Evolutionary conservation across 768 basidiomycete genomes (phyloP), one percentile per base, ranked within the genome.

Genomic region (Mycena floridula): DNA sequence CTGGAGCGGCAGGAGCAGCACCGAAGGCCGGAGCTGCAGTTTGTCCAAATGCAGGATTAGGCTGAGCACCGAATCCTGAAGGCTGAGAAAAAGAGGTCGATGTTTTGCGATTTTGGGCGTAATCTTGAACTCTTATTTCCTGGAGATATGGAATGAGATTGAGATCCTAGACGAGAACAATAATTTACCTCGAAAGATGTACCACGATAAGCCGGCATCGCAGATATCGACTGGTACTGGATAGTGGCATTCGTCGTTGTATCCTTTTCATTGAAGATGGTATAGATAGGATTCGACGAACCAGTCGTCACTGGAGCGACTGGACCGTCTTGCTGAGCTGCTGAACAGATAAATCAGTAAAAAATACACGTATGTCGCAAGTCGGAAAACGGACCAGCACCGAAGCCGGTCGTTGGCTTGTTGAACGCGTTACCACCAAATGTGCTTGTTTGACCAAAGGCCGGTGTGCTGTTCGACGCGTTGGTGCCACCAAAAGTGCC

Each of bases 201-300:
- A 32, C 85, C 83, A 47, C 74, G 64, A 58, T 92, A 95, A 15
- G 74, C 73, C 13, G 85, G 85, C 74, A 85, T 89, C 50, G 82
- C 83, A 15, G 82, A 76, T 43, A 91, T 90, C 27, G 82, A 76
- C 62, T 94, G 90, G 61, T 85, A 95, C 49, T 87, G 83, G n/a
- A n/a, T n/a, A 4, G 68, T 77, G 11, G 64, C 46, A 40, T 42
- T 67, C 46, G 65, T 73, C 7, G 64, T 58, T 13, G 65, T 54
- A 51, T 93, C 90, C 53, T 89, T 89, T 57, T 93, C 90, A 26
- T 43, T 59, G 49, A 70, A 79, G 5, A 69, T 63, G 36, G 61
- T 59, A 56, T 82, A 93, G 3, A 76, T 61, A 3, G 89, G 82
- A 50, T 80, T 79, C 13, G 77, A 67, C 0, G 86, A 75, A 28